phyloP scores from a whole-genome alignment of 1,284 basidiomycete species.

The Butyriboletus appendiculatus region DNA sequence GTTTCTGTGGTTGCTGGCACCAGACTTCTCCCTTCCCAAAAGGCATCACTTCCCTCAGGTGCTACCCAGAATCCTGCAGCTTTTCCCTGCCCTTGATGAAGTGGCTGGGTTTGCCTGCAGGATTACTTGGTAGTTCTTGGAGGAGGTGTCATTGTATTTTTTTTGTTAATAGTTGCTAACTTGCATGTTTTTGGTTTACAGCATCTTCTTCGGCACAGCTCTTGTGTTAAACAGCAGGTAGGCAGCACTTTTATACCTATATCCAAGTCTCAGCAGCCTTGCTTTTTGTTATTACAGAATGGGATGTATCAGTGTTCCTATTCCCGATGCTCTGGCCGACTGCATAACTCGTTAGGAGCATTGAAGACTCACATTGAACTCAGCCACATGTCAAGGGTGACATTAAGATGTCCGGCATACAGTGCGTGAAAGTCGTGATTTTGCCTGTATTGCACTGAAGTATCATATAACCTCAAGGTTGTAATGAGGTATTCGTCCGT shows the following conservation, averaged over 20 bases:
- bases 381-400: conserved; percentile 32
- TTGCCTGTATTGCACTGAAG: not conserved
- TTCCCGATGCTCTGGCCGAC: conserved; percentile 31
- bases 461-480: conserved; percentile 15
- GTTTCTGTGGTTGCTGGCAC: conserved; percentile 1
- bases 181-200: conserved; percentile 6
- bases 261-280: not conserved
- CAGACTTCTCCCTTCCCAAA: not conserved
- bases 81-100: conserved; percentile 2
- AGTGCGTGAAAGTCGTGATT: conserved; percentile 15
- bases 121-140: conserved; percentile 19
- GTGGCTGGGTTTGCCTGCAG: conserved; percentile 16
- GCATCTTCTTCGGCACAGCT: conserved; percentile 32
- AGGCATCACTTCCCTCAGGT: not conserved
- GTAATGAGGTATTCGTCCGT: conserved; percentile 29
- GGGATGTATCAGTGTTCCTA: conserved; percentile 29
- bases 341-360: conserved; percentile 19
- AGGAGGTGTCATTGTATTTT: not conserved
- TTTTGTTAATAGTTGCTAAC: conserved; percentile 6
- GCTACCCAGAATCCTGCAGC: conserved; percentile 13
- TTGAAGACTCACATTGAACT: conserved; percentile 31
- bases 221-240: conserved; percentile 19
- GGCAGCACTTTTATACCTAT: not conserved
- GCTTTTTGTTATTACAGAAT: conserved; percentile 17
- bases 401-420: conserved; percentile 24